These are phyloP conservation scores for Quercus agrifolia DNA, from an alignment of 306 rosid genomes.

Conservation along the genomic window DNA sequence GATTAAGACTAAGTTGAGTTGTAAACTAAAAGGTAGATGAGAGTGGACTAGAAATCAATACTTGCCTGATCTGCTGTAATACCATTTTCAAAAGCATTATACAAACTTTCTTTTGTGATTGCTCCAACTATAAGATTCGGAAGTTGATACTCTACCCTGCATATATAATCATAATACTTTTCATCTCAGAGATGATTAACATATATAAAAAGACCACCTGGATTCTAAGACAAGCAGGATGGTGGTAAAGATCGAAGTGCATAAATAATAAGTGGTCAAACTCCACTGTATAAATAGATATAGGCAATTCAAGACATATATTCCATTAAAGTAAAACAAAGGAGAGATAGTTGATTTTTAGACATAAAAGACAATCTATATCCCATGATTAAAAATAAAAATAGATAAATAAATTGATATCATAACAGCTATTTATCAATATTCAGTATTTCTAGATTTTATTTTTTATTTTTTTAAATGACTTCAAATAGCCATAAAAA, in stretches of 20 bases:
- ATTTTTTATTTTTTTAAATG: background rate
- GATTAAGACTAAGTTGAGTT: background rate
- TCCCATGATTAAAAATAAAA: background rate
- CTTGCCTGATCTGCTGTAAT: conserved; percentile 79
- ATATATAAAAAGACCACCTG: conserved; percentile 5
- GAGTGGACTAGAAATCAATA: conserved; percentile 1
- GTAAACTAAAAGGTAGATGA: background rate
- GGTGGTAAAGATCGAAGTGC: background rate
- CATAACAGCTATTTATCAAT: background rate
- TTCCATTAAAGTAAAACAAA: background rate
- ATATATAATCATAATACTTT: conserved; percentile 19
- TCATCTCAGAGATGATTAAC: conserved; percentile 7
- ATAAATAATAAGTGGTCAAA: background rate
- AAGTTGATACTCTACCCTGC: conserved; percentile 94
- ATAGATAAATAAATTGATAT: background rate
- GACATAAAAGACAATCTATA: background rate
- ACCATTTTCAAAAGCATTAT: conserved; percentile 89
- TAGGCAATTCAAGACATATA: conserved; percentile 5
- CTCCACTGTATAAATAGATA: conserved; percentile 10
- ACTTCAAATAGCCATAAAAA: conserved; percentile 8
- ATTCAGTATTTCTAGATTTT: background rate
- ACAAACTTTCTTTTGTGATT: conserved; percentile 93
- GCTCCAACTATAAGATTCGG: conserved; percentile 98
- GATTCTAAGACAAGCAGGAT: background rate
- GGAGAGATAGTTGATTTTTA: conserved; percentile 2